Evolutionary conservation across 768 basidiomycete genomes (phyloP).

Genomic region (Trametes elegans): DNA sequence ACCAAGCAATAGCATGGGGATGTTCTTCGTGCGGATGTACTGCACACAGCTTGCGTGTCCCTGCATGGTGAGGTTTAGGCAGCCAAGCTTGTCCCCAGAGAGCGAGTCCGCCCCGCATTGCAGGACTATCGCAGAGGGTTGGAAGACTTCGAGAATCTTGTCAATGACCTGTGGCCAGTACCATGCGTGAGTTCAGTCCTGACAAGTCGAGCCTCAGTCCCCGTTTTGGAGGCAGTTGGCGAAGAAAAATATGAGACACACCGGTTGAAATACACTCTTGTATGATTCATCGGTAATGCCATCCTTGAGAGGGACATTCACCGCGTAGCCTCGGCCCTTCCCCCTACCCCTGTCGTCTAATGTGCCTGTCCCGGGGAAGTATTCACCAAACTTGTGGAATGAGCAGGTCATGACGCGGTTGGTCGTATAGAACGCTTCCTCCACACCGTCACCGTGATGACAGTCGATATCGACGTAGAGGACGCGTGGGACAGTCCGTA

Average conservation of each 20-base stretch:
- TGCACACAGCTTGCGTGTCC: slow-evolving; percentile 92
- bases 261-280: slow-evolving; percentile 87
- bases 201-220: slow-evolving; percentile 17
- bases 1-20: slow-evolving; percentile 89
- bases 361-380: slow-evolving; percentile 87
- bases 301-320: slow-evolving; percentile 93
- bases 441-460: slow-evolving; percentile 98
- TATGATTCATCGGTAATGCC: slow-evolving; percentile 91
- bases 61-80: slow-evolving; percentile 94
- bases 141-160: slow-evolving; percentile 83
- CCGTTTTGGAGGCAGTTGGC: neutral
- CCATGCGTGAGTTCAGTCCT: slow-evolving; percentile 11
- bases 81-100: slow-evolving; percentile 92
- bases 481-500: slow-evolving; percentile 81
- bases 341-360: slow-evolving; percentile 83
- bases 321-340: slow-evolving; percentile 81
- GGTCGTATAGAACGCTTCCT: slow-evolving; percentile 97
- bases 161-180: slow-evolving; percentile 60
- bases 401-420: slow-evolving; percentile 97
- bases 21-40: slow-evolving; percentile 76
- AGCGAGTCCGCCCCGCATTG: slow-evolving; percentile 98
- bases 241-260: slow-evolving; percentile 36
- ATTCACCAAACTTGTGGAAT: slow-evolving; percentile 98
- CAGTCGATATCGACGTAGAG: slow-evolving; percentile 98
- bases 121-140: slow-evolving; percentile 83